phyloP scores from a whole-genome alignment of 176 grass and related monocot genomes.

The Paspalum vaginatum region DNA sequence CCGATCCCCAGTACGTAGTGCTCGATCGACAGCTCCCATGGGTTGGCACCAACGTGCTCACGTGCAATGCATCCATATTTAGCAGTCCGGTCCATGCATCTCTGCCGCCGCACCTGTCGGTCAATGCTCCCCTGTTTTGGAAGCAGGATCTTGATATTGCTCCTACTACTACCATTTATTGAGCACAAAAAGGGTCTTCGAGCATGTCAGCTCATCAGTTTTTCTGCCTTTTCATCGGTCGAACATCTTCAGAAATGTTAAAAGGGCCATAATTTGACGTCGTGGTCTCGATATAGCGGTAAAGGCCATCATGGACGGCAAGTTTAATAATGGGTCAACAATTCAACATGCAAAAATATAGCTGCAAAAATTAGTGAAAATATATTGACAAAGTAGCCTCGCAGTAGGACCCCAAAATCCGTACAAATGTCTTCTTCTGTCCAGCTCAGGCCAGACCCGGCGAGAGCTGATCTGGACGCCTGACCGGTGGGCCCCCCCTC shows the following conservation, averaged over 20 bases:
- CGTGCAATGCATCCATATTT: not conserved
- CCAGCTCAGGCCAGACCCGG: conserved; percentile 5
- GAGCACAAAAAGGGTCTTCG: not conserved
- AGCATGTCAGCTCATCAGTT: not conserved
- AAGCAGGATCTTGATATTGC: not conserved
- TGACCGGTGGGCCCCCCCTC: not conserved
- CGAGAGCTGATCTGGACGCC: fast-evolving
- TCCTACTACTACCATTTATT: not conserved
- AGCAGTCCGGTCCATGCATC: too few relatives aligned
- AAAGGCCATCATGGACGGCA: too few relatives aligned
- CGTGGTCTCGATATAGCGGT: too few relatives aligned
- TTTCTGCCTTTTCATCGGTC: not conserved
- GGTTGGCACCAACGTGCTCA: conserved; percentile 7
- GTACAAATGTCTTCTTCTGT: not conserved
- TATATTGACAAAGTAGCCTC: not conserved
- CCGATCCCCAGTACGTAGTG: too few relatives aligned
- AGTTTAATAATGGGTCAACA: not conserved
- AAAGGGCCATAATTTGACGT: not conserved
- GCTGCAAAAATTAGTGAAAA: not conserved
- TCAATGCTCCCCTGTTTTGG: not conserved
- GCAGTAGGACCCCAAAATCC: too few relatives aligned
- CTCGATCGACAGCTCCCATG: not conserved
- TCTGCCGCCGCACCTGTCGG: not conserved
- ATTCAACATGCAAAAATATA: not conserved
- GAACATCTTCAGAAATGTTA: not conserved